Base-by-base conservation (phyloP, 1,284 basidiomycete genomes). In the Vanrija humicola region DNA sequence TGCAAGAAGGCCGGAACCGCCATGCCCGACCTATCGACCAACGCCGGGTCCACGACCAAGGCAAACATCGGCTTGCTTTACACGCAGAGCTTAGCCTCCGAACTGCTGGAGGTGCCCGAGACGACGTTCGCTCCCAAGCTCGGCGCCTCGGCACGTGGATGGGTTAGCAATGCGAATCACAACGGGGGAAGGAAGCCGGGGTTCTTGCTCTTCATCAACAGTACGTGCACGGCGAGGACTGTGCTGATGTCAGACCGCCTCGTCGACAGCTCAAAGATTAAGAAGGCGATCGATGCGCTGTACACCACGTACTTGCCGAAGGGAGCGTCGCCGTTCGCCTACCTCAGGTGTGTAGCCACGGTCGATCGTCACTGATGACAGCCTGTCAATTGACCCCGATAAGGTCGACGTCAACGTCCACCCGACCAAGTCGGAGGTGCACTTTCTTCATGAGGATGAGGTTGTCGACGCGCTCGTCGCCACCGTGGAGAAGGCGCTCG, bases 321-420 rank as follows among this genome's bases (percentile, higher is more conserved):
- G 76, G 94, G 94, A 10, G 79, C 87, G 1, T 88, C 81, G 38
- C 93, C 96, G 0, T 98, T 95, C 77, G 82, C 96, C 16, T 98
- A 98, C 72, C 80, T 98, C 42, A 91, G 89, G 90, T 89, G 57
- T 29, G 74, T 55, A 6, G 23, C 19, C 3, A 12, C 15, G 18
- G 10, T 6, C 15, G 4, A 6, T 40, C 5, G 5, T 23, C 21
- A 16, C 38, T 54, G 25, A 14, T 15, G 45, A 14, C 49, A 91
- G 90, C 61, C 76, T 98, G 38, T 80, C 86, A 34, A 87, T 98
- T 61, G 86, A 92, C 55, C 91, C 94, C 0, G 82, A 84, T 38
- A 86, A 88, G 28, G 87, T 99, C 10, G 96, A 99, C 68, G 94
- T 98, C 55, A 98, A 98, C 66, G 94, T 98, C 0, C 95, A 98